Evolutionary conservation across 257 asterid genomes (phyloP).

Genomic region (Ocimum tenuiflorum): DNA sequence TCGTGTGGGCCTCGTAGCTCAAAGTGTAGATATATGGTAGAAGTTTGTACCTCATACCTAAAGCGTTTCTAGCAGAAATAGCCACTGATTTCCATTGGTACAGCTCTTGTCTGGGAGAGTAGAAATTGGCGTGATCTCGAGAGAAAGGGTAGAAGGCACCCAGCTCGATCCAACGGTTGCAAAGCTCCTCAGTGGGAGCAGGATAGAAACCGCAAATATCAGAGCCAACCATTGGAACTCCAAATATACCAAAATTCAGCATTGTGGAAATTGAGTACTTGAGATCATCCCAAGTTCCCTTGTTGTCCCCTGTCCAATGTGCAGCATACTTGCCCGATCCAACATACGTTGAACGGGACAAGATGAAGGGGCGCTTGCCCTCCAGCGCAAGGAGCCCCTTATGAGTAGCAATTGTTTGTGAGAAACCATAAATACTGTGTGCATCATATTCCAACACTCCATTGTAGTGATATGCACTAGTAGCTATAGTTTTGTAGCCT

Average conservation of each 20-base stretch:
- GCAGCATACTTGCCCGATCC: slow-evolving; percentile 77
- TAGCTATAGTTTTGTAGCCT: slow-evolving; percentile 76
- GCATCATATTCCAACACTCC: slow-evolving; percentile 77
- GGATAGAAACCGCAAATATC: slow-evolving; percentile 89
- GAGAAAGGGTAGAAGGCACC: slow-evolving; percentile 90
- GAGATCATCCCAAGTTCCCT: slow-evolving; percentile 74
- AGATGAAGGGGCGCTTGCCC: slow-evolving; percentile 72
- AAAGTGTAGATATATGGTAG: slow-evolving; percentile 60
- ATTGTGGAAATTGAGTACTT: slow-evolving; percentile 62
- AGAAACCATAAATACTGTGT: slow-evolving; percentile 67
- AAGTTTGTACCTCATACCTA: slow-evolving; percentile 76
- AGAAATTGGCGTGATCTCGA: slow-evolving; percentile 72
- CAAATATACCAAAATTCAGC: slow-evolving; percentile 69
- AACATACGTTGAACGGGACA: slow-evolving; percentile 62
- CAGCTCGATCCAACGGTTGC: slow-evolving; percentile 79
- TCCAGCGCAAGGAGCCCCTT: slow-evolving; percentile 48
- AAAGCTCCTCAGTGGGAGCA: slow-evolving; percentile 73
- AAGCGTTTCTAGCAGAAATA: slow-evolving; percentile 62
- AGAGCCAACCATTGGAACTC: slow-evolving; percentile 90
- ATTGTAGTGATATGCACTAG: slow-evolving; percentile 63
- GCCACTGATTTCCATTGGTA: slow-evolving; percentile 85
- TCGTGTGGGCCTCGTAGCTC: slow-evolving; percentile 67
- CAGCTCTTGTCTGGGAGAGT: slow-evolving; percentile 83
- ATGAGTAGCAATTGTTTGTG: slow-evolving; percentile 65
- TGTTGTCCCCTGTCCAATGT: slow-evolving; percentile 87